Base-by-base conservation (phyloP, 164 flowering plant species). In the Kingdonia uniflora region DNA sequence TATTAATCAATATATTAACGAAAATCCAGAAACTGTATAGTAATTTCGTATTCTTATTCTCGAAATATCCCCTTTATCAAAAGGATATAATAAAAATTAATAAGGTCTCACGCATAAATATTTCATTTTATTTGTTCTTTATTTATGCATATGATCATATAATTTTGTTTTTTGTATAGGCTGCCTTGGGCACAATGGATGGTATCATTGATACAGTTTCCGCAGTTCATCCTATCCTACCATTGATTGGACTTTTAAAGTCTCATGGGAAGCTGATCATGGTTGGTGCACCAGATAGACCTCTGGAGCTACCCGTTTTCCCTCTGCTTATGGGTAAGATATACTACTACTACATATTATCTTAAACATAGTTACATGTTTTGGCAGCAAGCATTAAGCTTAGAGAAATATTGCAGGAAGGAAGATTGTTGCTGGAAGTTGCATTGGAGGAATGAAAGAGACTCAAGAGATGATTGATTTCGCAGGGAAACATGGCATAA, bases 381-480 rank as follows among this genome's bases (percentile, higher is more conserved):
- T 3, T 29, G 8, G 35, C 4, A 29, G 4, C 4, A 29, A 29
- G 35, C 35, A 29, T 29, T 29, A 3, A 29, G 35, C 35, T 29
- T 3, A n/a, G n/a, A n/a, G 4, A 16, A 41, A 14, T 13, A 20
- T 45, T 39, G 35, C 17, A 50, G 62, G 62, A 19, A 51, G 62
- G 38, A 58, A 58, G 47, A 17, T 29, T 29, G 20, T 56, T 1
- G 51, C 42, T 14, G 59, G 63, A 38, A 67, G 70, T 49, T 0
- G 51, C 19, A 46, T 58, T 14, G 70, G 66, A 12, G 70, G 70
- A 14, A 52, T 67, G 63, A 67, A 37, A 38, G 63, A 67, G 52
- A 67, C 66, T 6, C 66, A 61, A 22, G 64, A 61, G 39, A 61
- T 67, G 70, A 45, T 61, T 24, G 55, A 67, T 37, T 29, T 62